Conservation (phyloP, 2,329 filamentous ascomycete species). For the Beauveria asiatica region DNA sequence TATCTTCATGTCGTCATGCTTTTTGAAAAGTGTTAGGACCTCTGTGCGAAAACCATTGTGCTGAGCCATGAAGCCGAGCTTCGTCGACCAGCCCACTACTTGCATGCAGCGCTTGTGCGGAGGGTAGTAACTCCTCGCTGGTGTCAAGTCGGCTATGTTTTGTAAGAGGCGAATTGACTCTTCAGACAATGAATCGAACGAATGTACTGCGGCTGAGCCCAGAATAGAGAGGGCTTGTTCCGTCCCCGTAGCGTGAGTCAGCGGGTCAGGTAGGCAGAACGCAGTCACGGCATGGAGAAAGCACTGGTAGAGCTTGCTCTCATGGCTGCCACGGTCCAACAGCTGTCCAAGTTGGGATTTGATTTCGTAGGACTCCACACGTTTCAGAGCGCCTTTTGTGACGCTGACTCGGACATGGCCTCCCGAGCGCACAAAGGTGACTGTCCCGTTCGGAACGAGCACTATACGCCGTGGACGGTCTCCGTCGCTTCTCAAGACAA, state of each 20-base stretch:
- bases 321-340: conserved; percentile 37
- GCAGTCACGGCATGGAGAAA: conserved; percentile 46
- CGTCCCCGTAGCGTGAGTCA: conserved; percentile 39
- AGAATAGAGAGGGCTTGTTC: conserved; percentile 41
- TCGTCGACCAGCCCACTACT: no score
- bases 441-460: not conserved
- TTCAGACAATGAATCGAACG: conserved; percentile 22
- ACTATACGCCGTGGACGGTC: not conserved
- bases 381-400: not conserved
- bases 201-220: conserved; percentile 23
- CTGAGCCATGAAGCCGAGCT: no score
- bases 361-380: conserved; percentile 35
- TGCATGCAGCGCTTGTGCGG: no score
- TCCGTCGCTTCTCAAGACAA: no score
- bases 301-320: conserved; percentile 39
- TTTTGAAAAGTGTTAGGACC: no score
- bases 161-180: no score
- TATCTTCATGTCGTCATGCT: no score
- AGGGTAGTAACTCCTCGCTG: no score
- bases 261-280: conserved; percentile 35
- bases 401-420: not conserved
- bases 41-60: no score
- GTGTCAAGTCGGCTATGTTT: no score
- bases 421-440: not conserved
- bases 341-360: conserved; percentile 40